Percentiles rank a stretch among this genome's conserved stretches.
phyloP scores from a whole-genome alignment of 2,329 filamentous ascomycete species.

The Huntiella bhutanensis region DNA sequence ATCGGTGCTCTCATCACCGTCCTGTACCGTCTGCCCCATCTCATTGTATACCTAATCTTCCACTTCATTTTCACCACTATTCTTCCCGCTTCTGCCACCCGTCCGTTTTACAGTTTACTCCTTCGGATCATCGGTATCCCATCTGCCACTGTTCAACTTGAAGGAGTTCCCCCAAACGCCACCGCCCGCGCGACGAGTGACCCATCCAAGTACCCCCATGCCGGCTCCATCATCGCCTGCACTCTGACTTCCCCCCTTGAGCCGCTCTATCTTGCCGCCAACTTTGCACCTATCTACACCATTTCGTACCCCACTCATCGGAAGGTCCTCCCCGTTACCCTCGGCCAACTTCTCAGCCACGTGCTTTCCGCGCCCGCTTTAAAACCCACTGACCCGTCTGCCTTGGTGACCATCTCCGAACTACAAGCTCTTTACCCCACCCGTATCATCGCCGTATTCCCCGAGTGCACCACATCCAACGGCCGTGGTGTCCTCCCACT shows the following conservation, averaged over 20 bases:
- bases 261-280: conserved; percentile 78
- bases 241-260: conserved; percentile 89
- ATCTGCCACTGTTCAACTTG: conserved; percentile 97
- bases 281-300: conserved; percentile 93
- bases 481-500: conserved; percentile 76
- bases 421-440: conserved; percentile 51
- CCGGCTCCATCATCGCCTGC: conserved; percentile 66
- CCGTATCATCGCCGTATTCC: conserved; percentile 70
- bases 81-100: conserved; percentile 44
- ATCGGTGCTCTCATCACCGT: conserved; percentile 57
- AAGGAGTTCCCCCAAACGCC: conserved; percentile 84
- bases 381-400: conserved; percentile 25
- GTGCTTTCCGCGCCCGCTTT: conserved; percentile 45
- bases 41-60: conserved; percentile 44
- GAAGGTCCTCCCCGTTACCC: conserved; percentile 56
- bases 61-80: conserved; percentile 74
- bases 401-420: conserved; percentile 40
- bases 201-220: conserved; percentile 53
- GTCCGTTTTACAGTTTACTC: conserved; percentile 72
- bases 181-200: conserved; percentile 47
- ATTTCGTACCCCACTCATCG: conserved; percentile 58
- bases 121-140: conserved; percentile 81
- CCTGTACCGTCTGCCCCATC: conserved; percentile 58
- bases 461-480: conserved; percentile 88
- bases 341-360: conserved; percentile 54